phyloP scores from a whole-genome alignment of 208 protist genomes.

The Leishmania braziliensis region DNA sequence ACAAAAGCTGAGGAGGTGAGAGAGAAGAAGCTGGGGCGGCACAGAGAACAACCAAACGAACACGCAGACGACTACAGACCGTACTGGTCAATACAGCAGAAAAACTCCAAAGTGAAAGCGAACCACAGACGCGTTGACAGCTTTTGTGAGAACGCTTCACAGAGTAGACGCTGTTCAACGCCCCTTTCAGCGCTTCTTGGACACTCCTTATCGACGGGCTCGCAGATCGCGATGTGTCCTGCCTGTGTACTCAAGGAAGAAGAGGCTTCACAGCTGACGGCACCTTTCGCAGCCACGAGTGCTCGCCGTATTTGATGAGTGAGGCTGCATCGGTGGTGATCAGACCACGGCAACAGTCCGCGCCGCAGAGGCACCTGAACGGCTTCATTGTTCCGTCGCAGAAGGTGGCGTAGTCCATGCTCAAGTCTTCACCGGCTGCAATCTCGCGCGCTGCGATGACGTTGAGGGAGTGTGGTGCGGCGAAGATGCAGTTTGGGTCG shows the following conservation, averaged over 20 bases:
- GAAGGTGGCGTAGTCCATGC: conserved; percentile 91
- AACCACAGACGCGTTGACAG: neutral
- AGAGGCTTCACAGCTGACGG: conserved; percentile 32
- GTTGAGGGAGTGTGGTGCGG: conserved; percentile 82
- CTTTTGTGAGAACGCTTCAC: neutral
- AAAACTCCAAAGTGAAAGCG: neutral
- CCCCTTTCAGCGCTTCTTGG: neutral
- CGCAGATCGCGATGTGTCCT: neutral
- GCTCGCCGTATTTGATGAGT: conserved; percentile 60
- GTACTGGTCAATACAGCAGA: neutral
- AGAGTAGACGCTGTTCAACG: neutral
- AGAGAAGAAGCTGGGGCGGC: neutral
- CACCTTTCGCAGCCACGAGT: conserved; percentile 66
- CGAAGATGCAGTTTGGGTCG: conserved; percentile 86
- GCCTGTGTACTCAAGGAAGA: neutral
- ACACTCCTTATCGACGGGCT: neutral
- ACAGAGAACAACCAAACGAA: neutral
- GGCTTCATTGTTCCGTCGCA: conserved; percentile 89
- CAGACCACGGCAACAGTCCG: conserved; percentile 57
- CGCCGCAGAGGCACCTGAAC: conserved; percentile 76
- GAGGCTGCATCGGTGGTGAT: conserved; percentile 61
- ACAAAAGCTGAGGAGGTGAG: neutral
- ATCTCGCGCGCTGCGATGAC: conserved; percentile 77
- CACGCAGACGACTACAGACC: neutral
- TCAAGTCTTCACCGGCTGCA: conserved; percentile 72